phyloP scores from a whole-genome alignment of 345 rosid genomes.

The Salix viminalis region DNA sequence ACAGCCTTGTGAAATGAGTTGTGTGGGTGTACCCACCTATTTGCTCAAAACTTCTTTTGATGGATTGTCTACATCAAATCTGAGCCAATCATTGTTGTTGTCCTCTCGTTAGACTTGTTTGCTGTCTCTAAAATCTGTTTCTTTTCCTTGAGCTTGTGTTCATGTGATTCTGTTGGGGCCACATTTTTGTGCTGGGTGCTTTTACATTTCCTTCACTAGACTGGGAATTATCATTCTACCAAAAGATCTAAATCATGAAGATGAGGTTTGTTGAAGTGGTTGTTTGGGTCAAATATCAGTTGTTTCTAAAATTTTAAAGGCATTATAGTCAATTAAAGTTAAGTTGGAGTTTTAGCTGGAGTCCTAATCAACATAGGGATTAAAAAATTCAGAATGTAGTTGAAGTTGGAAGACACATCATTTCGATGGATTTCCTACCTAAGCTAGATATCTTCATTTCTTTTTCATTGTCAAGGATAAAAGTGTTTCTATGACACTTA shows the following conservation, averaged over 20 bases:
- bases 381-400: background rate
- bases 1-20: background rate
- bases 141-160: background rate
- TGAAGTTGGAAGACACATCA: background rate
- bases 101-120: background rate
- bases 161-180: background rate
- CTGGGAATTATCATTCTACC: background rate
- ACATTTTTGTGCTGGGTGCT: background rate
- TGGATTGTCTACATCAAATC: background rate
- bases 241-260: background rate
- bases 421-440: background rate
- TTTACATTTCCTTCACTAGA: too few relatives aligned
- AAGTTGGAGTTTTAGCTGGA: background rate
- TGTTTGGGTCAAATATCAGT: background rate
- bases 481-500: background rate
- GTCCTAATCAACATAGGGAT: background rate
- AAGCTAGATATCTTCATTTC: background rate
- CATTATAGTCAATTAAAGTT: background rate
- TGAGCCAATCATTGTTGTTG: background rate
- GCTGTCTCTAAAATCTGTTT: background rate
- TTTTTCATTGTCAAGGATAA: background rate
- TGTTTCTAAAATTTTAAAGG: background rate
- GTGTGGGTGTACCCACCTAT: background rate
- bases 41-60: background rate
- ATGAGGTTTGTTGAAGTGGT: background rate